Percentiles rank a stretch among this genome's conserved stretches.
phyloP scores from a whole-genome alignment of 345 rosid species.

The Mallotus nudiflorus region DNA sequence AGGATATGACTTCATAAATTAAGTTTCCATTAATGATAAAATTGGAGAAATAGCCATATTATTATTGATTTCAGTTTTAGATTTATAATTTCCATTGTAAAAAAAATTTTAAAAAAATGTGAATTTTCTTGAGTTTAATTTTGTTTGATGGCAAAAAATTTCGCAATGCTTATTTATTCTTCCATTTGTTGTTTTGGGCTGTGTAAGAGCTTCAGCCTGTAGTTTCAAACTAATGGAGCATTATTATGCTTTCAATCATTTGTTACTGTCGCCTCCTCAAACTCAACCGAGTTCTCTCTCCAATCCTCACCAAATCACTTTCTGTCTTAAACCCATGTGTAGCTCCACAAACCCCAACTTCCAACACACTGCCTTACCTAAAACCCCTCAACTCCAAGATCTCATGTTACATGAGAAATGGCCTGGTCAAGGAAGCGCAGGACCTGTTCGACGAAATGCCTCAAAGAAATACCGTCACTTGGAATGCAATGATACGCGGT shows the following conservation, averaged over 20 bases:
- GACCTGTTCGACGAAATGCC: conserved; percentile 44
- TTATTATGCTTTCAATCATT: not conserved
- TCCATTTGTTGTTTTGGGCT: too few relatives aligned
- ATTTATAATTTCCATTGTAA: too few relatives aligned
- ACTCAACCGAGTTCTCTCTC: not conserved
- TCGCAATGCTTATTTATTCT: too few relatives aligned
- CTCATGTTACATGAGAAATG: conserved; percentile 27
- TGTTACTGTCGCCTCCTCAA: not conserved
- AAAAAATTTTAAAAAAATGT: too few relatives aligned
- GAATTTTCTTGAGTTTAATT: too few relatives aligned
- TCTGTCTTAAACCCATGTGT: conserved; percentile 10
- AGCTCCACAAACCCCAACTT: conserved; percentile 6
- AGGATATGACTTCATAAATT: too few relatives aligned
- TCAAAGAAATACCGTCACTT: conserved; percentile 33
- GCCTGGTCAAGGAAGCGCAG: conserved; percentile 32
- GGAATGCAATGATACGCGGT: conserved; percentile 44
- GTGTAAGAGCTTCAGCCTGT: not conserved
- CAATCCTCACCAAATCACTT: conserved; percentile 16
- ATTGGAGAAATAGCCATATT: too few relatives aligned
- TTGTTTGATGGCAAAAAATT: too few relatives aligned
- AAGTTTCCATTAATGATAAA: too few relatives aligned
- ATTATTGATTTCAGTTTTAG: too few relatives aligned
- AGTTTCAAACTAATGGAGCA: conserved; percentile 11
- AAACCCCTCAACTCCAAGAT: conserved; percentile 34
- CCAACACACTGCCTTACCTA: conserved; percentile 18